These are phyloP conservation scores for Kodamaea kaohsiungensis DNA, from an alignment of 805 yeast species.

Conservation along the genomic window DNA sequence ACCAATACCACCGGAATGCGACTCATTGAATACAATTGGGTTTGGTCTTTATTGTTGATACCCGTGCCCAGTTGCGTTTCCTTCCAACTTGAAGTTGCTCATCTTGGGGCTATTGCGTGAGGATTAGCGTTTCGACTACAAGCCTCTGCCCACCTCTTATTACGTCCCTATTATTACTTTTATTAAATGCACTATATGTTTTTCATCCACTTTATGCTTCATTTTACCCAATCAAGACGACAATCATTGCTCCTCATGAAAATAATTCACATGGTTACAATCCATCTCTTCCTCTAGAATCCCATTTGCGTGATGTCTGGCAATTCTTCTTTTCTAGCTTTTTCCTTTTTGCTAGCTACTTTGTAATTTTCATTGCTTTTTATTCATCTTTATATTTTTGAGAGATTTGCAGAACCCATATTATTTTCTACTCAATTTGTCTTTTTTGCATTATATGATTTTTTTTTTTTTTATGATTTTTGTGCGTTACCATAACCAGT, in stretches of 20 bases:
- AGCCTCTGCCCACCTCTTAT: neutral
- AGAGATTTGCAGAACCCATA: neutral
- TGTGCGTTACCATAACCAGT: constrained; percentile 2
- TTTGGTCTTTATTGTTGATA: neutral
- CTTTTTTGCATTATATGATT: neutral
- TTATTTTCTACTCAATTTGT: neutral
- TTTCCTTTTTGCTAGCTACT: neutral
- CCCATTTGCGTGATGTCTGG: neutral
- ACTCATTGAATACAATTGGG: neutral
- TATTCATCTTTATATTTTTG: neutral
- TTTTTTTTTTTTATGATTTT: neutral
- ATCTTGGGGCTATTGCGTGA: too few relatives aligned
- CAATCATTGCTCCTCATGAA: neutral
- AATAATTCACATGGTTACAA: neutral
- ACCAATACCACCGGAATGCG: neutral
- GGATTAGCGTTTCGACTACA: neutral
- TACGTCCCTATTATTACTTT: neutral
- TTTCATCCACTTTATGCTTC: neutral
- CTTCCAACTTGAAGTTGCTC: neutral
- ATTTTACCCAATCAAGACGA: neutral
- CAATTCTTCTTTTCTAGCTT: neutral
- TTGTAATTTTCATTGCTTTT: neutral
- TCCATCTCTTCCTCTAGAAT: neutral
- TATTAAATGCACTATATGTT: neutral
- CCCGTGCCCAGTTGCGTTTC: too few relatives aligned